Evolutionary conservation across 176 grass and related monocot species (phyloP).

Genomic region (Puccinellia tenuiflora): DNA sequence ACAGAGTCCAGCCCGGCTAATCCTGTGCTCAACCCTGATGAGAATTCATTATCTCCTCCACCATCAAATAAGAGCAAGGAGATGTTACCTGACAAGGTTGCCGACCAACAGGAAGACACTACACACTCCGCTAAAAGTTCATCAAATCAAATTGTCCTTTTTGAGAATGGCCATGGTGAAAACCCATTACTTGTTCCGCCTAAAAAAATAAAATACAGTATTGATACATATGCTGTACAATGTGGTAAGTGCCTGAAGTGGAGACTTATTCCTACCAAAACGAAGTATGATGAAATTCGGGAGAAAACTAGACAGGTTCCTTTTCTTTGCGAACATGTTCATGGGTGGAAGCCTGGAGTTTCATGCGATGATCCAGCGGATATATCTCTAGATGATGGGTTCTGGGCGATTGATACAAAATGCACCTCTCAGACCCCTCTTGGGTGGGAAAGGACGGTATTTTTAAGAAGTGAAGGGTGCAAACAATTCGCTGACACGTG

Average conservation of each 20-base stretch:
- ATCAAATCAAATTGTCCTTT: neutral
- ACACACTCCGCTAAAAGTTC: neutral
- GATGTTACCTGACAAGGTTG: constrained; percentile 3
- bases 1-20: neutral
- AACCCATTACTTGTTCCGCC: neutral
- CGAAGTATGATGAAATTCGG: constrained; percentile 75
- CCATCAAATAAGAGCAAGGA: neutral
- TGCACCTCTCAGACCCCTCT: constrained; percentile 46
- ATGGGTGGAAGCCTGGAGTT: constrained; percentile 59
- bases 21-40: neutral
- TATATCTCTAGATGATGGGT: constrained; percentile 45
- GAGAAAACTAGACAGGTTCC: constrained; percentile 33
- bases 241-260: constrained; percentile 68
- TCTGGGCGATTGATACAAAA: constrained; percentile 75
- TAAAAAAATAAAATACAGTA: constrained; percentile 26
- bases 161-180: neutral
- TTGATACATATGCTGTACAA: constrained; percentile 54
- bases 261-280: constrained; percentile 59
- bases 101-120: neutral
- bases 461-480: constrained; percentile 53
- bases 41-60: neutral
- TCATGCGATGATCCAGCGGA: constrained; percentile 52
- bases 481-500: constrained; percentile 74
- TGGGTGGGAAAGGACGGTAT: constrained; percentile 66
- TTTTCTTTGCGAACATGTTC: constrained; percentile 48